Conservation (phyloP, 2,329 filamentous ascomycete genomes). For the Leptographium lundbergii region DNA sequence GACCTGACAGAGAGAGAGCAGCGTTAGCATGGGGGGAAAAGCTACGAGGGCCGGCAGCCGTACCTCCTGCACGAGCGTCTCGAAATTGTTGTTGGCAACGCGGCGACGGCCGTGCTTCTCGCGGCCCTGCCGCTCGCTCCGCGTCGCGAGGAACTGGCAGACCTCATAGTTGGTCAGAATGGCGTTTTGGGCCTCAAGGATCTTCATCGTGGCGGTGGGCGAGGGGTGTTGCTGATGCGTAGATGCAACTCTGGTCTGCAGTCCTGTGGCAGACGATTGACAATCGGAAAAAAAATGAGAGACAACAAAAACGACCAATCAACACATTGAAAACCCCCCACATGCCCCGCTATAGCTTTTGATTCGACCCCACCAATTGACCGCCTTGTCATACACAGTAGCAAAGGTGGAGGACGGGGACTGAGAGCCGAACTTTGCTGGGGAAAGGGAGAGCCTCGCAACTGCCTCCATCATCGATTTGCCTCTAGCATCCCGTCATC, state of each 20-base stretch:
- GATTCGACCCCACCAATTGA: neutral
- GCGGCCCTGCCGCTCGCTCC: conserved; percentile 28
- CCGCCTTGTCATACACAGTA: too few species aligned
- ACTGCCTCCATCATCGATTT: neutral
- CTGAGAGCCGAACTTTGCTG: neutral
- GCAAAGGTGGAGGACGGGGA: neutral
- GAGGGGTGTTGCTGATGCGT: neutral
- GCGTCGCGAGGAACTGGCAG: conserved; percentile 47
- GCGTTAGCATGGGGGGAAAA: neutral
- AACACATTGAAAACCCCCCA: neutral
- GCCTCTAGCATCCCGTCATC: conserved; percentile 1
- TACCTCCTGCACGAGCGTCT: conserved; percentile 52
- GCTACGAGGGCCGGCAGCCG: conserved; percentile 6
- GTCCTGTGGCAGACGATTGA: too few species aligned
- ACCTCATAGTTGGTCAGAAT: conserved; percentile 64
- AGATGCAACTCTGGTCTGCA: neutral
- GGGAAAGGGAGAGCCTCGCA: neutral
- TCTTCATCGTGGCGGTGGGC: conserved; percentile 41
- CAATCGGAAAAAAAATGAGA: neutral
- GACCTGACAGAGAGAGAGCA: conserved; percentile 1
- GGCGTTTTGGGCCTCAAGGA: conserved; percentile 58
- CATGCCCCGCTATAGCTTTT: neutral
- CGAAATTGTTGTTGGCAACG: conserved; percentile 46
- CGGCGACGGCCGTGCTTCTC: conserved; percentile 38
- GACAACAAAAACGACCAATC: neutral